phyloP scores from a whole-genome alignment of 495 filamentous ascomycete species.

The Penicillium salamii region DNA sequence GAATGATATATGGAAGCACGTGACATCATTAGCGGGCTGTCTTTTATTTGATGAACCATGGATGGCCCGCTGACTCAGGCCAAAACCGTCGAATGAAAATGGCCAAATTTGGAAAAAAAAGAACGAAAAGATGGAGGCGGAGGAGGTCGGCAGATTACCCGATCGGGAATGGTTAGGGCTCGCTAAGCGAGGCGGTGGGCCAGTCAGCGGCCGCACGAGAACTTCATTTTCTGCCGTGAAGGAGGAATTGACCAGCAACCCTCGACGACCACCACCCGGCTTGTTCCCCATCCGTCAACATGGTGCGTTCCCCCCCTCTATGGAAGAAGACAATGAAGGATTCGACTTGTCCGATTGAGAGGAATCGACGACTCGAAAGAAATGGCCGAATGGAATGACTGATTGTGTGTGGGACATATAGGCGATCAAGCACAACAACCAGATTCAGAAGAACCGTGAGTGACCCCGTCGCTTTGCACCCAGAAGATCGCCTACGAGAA shows the following conservation, averaged over 20 bases:
- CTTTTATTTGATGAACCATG: too few relatives aligned
- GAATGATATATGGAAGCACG: too few relatives aligned
- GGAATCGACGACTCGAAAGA: slow-evolving; percentile 7
- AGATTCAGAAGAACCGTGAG: slow-evolving; percentile 96
- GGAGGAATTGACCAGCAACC: slow-evolving; percentile 53
- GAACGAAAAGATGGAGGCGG: too few relatives aligned
- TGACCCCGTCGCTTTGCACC: slow-evolving; percentile 21
- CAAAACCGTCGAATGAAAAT: too few relatives aligned
- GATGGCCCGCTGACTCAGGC: too few relatives aligned
- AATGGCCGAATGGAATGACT: slow-evolving; percentile 27
- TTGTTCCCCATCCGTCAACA: slow-evolving; percentile 65
- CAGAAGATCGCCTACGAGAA: slow-evolving; percentile 2
- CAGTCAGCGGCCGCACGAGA: slow-evolving; percentile 43
- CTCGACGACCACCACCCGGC: slow-evolving; percentile 48
- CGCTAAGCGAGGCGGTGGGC: slow-evolving; percentile 48
- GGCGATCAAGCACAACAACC: slow-evolving; percentile 99
- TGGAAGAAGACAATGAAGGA: slow-evolving; percentile 5
- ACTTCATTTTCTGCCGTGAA: slow-evolving; percentile 35
- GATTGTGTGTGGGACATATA: slow-evolving; percentile 38
- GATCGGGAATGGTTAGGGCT: slow-evolving; percentile 40
- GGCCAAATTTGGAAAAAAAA: slow-evolving; percentile 13
- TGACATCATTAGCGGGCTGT: too few relatives aligned
- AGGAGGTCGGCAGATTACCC: slow-evolving; percentile 22
- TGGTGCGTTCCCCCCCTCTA: slow-evolving; percentile 48
- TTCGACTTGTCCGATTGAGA: slow-evolving; percentile 10